These are phyloP conservation scores for Teratosphaeriaceae sp. DNA, from an alignment of 2,329 filamentous ascomycete genomes.

Conservation along the genomic window DNA sequence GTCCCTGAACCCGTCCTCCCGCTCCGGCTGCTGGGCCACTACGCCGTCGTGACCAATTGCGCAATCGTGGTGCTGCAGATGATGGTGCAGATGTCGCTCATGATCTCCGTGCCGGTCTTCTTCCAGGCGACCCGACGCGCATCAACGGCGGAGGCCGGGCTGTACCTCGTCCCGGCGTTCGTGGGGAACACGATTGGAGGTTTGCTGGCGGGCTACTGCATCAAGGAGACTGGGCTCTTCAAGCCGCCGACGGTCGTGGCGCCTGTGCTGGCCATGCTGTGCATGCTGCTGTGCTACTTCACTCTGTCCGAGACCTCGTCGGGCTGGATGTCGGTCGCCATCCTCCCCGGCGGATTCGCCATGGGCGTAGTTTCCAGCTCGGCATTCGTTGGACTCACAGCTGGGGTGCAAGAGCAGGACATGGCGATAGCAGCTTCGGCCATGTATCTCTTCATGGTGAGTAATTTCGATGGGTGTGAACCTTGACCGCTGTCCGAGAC, in stretches of 20 bases:
- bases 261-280: slow-evolving; percentile 42
- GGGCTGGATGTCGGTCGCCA: slow-evolving; percentile 51
- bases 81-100: slow-evolving; percentile 54
- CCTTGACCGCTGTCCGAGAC: too few relatives aligned
- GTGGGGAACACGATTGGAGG: slow-evolving; percentile 60
- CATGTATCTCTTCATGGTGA: slow-evolving; percentile 40
- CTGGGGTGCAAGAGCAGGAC: slow-evolving; percentile 39
- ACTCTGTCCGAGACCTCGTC: slow-evolving; percentile 56
- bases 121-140: slow-evolving; percentile 57
- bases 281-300: slow-evolving; percentile 47
- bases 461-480: too few relatives aligned
- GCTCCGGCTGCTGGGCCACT: slow-evolving; percentile 45
- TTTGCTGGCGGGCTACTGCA: slow-evolving; percentile 52
- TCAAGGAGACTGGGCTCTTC: slow-evolving; percentile 54
- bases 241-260: slow-evolving; percentile 49
- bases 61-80: slow-evolving; percentile 48
- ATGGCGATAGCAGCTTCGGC: slow-evolving; percentile 46
- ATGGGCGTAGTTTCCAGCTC: slow-evolving; percentile 42
- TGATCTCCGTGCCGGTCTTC: slow-evolving; percentile 62
- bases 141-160: slow-evolving; percentile 52
- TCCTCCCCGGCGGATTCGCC: slow-evolving; percentile 51
- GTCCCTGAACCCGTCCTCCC: slow-evolving; percentile 48
- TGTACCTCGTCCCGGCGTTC: slow-evolving; percentile 61
- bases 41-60: slow-evolving; percentile 49
- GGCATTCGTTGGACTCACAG: slow-evolving; percentile 45